These are phyloP conservation scores for Pugionium dolabratum DNA, from an alignment of 345 rosid species.

Conservation along the genomic window DNA sequence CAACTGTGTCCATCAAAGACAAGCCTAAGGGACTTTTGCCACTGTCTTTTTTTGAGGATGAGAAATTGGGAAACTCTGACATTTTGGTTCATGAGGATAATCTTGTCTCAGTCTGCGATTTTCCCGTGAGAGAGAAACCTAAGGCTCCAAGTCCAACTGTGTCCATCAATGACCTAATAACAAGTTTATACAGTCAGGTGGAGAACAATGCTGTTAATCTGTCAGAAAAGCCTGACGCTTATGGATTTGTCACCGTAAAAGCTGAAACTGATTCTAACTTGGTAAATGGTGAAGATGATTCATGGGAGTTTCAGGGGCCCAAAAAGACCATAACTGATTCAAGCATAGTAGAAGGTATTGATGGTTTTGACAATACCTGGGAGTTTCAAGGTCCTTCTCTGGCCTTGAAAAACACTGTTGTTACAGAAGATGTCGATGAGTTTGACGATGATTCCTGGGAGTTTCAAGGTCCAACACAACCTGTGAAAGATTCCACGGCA, in stretches of 20 bases:
- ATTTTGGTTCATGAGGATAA: constrained; percentile 45
- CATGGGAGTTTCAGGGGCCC: constrained; percentile 42
- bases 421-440: constrained; percentile 43
- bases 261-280: constrained; percentile 14
- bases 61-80: constrained; percentile 48
- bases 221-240: constrained; percentile 38
- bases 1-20: constrained; percentile 58
- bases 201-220: constrained; percentile 42
- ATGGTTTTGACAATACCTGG: constrained; percentile 68
- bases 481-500: constrained; percentile 16
- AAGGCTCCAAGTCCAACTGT: constrained; percentile 43
- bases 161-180: constrained; percentile 69
- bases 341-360: constrained; percentile 34
- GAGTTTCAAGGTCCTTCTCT: constrained; percentile 60
- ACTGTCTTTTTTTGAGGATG: constrained; percentile 65
- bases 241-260: constrained; percentile 4
- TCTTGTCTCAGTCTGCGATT: constrained; percentile 37
- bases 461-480: constrained; percentile 41
- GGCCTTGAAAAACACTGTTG: constrained; percentile 33
- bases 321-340: constrained; percentile 32
- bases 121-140: constrained; percentile 32
- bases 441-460: constrained; percentile 78
- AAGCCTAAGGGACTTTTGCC: constrained; percentile 29
- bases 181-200: constrained; percentile 73
- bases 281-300: constrained; percentile 35